Evolutionary conservation across 1,284 basidiomycete genomes (phyloP).

Genomic region (Leccinum fuscescens): DNA sequence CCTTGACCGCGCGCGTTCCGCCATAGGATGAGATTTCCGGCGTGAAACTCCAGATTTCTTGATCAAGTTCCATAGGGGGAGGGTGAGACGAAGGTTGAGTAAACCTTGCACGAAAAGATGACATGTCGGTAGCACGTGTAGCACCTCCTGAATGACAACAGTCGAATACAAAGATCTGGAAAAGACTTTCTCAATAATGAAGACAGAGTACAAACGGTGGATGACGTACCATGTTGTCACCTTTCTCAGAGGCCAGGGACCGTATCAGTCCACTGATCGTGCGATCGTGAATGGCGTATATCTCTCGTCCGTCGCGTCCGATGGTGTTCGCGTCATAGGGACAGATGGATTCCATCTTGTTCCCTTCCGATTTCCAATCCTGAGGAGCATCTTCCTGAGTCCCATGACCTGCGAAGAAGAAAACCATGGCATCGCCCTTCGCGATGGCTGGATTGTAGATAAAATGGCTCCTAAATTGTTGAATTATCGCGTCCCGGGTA

Average conservation of each 20-base stretch:
- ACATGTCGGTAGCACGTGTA: background rate
- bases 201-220: background rate
- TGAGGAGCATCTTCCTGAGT: background rate
- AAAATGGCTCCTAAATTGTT: background rate
- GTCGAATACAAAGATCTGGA: background rate
- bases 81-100: background rate
- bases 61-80: background rate
- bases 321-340: background rate
- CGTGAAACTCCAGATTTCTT: background rate
- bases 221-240: conserved; percentile 1
- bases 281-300: background rate
- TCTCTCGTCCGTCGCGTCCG: background rate
- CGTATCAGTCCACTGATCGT: background rate
- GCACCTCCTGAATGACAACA: conserved; percentile 3
- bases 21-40: background rate
- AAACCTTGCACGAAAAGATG: background rate
- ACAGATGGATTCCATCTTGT: conserved; percentile 1
- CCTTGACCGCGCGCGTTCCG: background rate
- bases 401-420: conserved; percentile 3
- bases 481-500: background rate
- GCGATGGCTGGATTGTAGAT: background rate
- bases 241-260: background rate
- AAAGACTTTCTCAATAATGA: background rate
- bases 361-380: background rate
- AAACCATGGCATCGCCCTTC: background rate